Evolutionary conservation across 441 rosid species (phyloP).

Genomic region (California macrophylla): DNA sequence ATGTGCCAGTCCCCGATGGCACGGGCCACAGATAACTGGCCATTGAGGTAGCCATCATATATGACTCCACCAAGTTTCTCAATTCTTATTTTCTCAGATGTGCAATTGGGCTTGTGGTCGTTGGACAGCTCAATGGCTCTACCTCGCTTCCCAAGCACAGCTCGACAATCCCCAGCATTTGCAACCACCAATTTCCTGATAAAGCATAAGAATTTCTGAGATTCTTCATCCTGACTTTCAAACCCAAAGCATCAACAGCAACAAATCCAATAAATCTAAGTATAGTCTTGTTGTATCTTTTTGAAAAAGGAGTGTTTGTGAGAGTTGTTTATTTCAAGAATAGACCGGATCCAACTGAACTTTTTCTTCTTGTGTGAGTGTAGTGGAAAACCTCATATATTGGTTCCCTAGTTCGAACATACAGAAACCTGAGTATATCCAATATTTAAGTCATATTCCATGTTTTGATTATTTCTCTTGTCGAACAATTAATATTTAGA

Average conservation of each 20-base stretch:
- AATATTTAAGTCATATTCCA: neutral
- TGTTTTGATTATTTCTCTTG: neutral
- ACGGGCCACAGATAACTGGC: slow-evolving; percentile 62
- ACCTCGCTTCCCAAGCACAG: slow-evolving; percentile 59
- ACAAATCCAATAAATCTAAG: too few species aligned
- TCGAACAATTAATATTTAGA: neutral
- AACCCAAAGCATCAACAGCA: neutral
- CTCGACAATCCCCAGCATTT: slow-evolving; percentile 69
- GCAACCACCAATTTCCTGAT: slow-evolving; percentile 66
- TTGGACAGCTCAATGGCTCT: slow-evolving; percentile 56
- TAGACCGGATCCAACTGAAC: too few species aligned
- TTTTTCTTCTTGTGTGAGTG: too few species aligned
- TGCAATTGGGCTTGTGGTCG: slow-evolving; percentile 62
- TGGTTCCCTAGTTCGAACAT: too few species aligned
- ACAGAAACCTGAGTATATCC: too few species aligned
- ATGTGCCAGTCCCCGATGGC: slow-evolving; percentile 94
- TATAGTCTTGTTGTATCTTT: too few species aligned
- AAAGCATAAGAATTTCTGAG: slow-evolving; percentile 13
- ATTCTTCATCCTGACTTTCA: too few species aligned
- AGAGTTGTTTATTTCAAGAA: too few species aligned
- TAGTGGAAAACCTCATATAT: too few species aligned
- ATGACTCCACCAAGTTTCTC: slow-evolving; percentile 58
- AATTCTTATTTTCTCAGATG: slow-evolving; percentile 51
- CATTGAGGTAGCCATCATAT: slow-evolving; percentile 73
- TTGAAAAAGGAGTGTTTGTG: too few species aligned